These are phyloP conservation scores for Scalesia atractyloides DNA, from an alignment of 129 eudicot genomes.

Conservation along the genomic window DNA sequence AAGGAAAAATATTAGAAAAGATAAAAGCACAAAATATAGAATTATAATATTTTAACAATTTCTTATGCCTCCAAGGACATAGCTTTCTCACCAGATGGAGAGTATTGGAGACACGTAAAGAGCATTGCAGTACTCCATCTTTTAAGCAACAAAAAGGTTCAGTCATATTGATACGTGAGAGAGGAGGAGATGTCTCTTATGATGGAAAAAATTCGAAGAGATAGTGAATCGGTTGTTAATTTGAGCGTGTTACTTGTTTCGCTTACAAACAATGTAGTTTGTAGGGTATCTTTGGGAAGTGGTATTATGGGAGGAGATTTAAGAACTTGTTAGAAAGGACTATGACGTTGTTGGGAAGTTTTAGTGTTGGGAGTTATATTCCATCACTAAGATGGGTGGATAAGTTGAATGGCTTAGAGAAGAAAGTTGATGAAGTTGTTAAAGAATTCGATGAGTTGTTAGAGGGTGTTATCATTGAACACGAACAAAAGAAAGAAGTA, in stretches of 20 bases:
- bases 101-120: conserved; percentile 10
- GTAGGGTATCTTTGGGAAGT: conserved; percentile 9
- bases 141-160: conserved; percentile 6
- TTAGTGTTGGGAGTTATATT: not conserved
- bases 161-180: not conserved
- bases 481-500: not conserved
- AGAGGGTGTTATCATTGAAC: not conserved
- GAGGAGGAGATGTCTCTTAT: not conserved
- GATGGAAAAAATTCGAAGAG: not conserved
- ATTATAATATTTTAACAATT: not conserved
- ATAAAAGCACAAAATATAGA: too few relatives aligned
- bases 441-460: not conserved
- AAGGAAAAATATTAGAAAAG: too few relatives aligned
- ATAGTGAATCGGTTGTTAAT: not conserved
- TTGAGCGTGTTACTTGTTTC: not conserved
- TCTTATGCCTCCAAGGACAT: not conserved
- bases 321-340: not conserved
- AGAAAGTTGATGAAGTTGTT: not conserved
- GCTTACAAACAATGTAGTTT: conserved; percentile 1
- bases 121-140: conserved; percentile 1
- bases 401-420: not conserved
- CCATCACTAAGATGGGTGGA: not conserved
- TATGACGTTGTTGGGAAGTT: not conserved
- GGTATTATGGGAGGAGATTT: not conserved
- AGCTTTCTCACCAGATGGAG: not conserved